phyloP scores from a whole-genome alignment of 441 rosid species.

The Gossypium gossypioides region DNA sequence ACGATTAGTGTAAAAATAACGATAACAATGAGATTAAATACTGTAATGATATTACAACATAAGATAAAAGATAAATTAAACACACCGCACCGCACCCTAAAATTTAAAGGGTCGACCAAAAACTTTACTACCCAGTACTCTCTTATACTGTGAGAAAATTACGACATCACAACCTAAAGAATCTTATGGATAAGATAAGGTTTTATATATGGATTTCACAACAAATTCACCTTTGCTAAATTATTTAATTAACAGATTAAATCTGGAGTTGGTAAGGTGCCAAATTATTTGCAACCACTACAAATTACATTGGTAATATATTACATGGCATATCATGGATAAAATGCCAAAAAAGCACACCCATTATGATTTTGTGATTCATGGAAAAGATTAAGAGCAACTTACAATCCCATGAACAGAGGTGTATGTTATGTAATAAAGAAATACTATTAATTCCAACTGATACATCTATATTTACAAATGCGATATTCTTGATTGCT shows the following conservation, averaged over 20 bases:
- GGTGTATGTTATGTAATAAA: not conserved
- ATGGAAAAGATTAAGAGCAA: not conserved
- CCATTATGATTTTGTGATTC: not conserved
- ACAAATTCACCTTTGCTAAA: no score
- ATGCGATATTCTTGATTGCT: not conserved
- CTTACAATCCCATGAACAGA: not conserved
- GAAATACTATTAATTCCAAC: not conserved
- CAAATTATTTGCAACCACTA: not conserved
- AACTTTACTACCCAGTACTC: no score
- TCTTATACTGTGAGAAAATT: no score
- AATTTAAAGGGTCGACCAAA: no score
- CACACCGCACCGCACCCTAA: no score
- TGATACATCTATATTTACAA: constrained; percentile 16
- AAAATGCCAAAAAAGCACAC: not conserved
- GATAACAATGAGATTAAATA: no score
- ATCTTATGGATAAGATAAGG: no score
- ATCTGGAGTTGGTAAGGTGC: not conserved
- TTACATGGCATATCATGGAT: not conserved
- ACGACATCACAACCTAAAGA: no score
- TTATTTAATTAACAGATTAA: not conserved
- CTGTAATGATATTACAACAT: no score
- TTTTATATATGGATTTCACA: no score
- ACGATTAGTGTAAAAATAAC: no score
- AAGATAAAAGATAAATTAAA: no score
- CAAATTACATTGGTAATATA: not conserved